A percentile compares a stretch with the other conserved stretches of the same genome.
Evolutionary conservation across 805 yeast genomes (phyloP).

Genomic region (Monosporozyma solicola): DNA sequence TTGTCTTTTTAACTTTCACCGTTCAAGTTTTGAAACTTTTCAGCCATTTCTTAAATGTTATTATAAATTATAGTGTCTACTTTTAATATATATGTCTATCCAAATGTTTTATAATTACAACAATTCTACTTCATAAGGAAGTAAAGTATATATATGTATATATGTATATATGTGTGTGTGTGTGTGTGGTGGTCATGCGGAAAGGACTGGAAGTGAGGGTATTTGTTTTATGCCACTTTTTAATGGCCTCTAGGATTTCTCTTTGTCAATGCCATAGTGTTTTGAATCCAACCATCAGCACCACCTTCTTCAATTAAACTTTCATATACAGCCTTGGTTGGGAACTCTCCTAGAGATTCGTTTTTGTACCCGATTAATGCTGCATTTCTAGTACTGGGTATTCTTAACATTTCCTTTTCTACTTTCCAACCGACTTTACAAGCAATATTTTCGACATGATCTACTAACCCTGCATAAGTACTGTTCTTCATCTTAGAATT

Average conservation of each 20-base stretch:
- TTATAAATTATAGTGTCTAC: background rate
- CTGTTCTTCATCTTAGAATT: slow-evolving; percentile 33
- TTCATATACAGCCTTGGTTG: slow-evolving; percentile 41
- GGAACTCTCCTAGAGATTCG: slow-evolving; percentile 19
- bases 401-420: slow-evolving; percentile 78
- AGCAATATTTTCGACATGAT: slow-evolving; percentile 69
- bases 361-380: slow-evolving; percentile 68
- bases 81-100: background rate
- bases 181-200: background rate
- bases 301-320: slow-evolving; percentile 74
- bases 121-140: background rate
- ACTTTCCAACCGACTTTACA: slow-evolving; percentile 70
- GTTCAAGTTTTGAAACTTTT: background rate
- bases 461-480: slow-evolving; percentile 78
- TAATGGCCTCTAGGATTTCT: slow-evolving; percentile 67
- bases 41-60: background rate
- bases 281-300: slow-evolving; percentile 83
- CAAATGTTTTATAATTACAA: background rate
- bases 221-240: background rate
- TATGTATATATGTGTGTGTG: background rate
- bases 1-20: background rate
- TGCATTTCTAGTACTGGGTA: slow-evolving; percentile 90
- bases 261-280: slow-evolving; percentile 61
- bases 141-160: background rate
- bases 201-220: background rate